phyloP scores from a whole-genome alignment of 139 green algal species.

The Chlamydomonas asymmetrica region DNA sequence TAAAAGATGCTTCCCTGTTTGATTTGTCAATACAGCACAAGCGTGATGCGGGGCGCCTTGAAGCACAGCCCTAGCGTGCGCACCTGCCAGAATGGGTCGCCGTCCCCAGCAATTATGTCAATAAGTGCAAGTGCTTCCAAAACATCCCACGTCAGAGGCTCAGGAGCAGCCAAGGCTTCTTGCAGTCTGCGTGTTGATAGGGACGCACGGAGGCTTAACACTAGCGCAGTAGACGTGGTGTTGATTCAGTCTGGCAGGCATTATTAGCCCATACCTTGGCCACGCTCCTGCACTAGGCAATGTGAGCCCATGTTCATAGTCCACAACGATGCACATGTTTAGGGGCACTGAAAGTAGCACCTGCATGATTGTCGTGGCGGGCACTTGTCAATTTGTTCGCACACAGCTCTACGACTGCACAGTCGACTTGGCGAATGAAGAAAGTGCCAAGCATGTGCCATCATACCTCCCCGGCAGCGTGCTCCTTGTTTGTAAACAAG shows the following conservation, averaged over 20 bases:
- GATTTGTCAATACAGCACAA: too few species aligned
- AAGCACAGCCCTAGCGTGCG: too few species aligned
- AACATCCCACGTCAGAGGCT: constrained; percentile 64
- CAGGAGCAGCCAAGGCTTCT: constrained; percentile 9
- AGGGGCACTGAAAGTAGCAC: constrained; percentile 46
- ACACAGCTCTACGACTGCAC: too few species aligned
- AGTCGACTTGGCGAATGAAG: too few species aligned
- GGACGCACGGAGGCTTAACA: not conserved
- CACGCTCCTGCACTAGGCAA: constrained; percentile 30
- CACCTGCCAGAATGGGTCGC: constrained; percentile 24
- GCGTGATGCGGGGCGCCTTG: too few species aligned
- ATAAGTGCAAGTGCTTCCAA: constrained; percentile 65
- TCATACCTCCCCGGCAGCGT: too few species aligned
- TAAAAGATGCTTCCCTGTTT: too few species aligned
- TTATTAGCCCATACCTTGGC: constrained; percentile 17
- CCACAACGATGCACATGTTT: constrained; percentile 43
- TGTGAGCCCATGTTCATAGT: constrained; percentile 46
- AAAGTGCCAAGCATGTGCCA: too few species aligned
- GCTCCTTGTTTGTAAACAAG: too few species aligned
- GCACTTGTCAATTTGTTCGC: too few species aligned
- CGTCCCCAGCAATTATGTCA: constrained; percentile 44
- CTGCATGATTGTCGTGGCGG: too few species aligned
- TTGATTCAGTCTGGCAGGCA: not conserved
- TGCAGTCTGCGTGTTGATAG: constrained; percentile 19
- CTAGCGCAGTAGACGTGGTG: not conserved